Conservation (phyloP, 805 yeast species). For the Helenozyma rhizophorensis region DNA sequence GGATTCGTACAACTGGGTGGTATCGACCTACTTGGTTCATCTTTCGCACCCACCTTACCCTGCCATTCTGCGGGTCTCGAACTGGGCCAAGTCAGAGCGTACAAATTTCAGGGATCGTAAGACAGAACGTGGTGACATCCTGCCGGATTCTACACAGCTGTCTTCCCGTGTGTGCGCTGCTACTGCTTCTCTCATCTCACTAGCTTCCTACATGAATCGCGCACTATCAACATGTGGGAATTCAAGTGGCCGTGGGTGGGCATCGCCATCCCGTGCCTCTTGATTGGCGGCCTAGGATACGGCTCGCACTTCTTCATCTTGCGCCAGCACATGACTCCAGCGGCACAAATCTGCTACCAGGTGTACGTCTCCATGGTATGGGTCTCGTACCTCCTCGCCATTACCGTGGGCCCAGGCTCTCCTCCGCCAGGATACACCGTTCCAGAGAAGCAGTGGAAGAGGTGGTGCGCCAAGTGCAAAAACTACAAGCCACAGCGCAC, state of each 20-base stretch:
- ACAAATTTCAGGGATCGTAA: no score
- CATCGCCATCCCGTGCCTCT: constrained; percentile 54
- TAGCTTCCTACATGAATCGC: no score
- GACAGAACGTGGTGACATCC: no score
- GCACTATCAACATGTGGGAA: constrained; percentile 11
- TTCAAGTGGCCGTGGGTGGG: constrained; percentile 18
- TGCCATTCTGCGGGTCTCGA: no score
- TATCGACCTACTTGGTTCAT: no score
- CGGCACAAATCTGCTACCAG: constrained; percentile 46
- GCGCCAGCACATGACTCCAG: constrained; percentile 32
- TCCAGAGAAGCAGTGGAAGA: constrained; percentile 48
- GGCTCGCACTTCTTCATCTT: constrained; percentile 58
- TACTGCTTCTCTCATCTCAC: neutral
- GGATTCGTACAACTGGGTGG: no score
- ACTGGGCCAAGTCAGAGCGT: no score
- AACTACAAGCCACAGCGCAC: constrained; percentile 74
- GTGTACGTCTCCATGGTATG: constrained; percentile 53
- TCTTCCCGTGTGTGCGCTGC: no score
- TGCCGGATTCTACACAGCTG: no score
- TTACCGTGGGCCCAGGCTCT: constrained; percentile 60
- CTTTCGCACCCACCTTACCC: no score
- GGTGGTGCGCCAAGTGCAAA: constrained; percentile 72
- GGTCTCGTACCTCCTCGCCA: constrained; percentile 72
- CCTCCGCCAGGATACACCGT: constrained; percentile 33
- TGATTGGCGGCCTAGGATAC: constrained; percentile 59